phyloP scores from a whole-genome alignment of 257 asterid genomes.

The Thymus quinquecostatus region DNA sequence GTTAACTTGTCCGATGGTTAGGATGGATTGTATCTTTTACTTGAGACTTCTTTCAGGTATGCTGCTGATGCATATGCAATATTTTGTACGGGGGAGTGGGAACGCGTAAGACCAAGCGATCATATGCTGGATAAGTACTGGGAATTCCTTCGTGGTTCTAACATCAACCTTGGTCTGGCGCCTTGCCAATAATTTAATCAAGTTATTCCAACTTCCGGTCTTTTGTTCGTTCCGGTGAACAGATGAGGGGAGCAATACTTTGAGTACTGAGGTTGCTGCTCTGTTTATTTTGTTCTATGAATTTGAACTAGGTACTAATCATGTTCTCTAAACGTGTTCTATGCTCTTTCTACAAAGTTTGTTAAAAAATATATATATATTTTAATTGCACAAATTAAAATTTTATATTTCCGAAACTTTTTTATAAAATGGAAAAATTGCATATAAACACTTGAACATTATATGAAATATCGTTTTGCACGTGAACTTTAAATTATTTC shows the following conservation, averaged over 20 bases:
- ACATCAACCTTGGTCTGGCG: background rate
- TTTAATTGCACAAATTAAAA: too few relatives aligned
- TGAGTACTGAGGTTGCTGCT: too few relatives aligned
- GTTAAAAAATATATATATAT: too few relatives aligned
- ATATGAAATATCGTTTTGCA: too few relatives aligned
- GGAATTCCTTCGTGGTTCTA: slow-evolving; percentile 49
- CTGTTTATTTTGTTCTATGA: too few relatives aligned
- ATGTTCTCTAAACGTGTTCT: too few relatives aligned
- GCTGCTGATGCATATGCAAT: slow-evolving; percentile 91
- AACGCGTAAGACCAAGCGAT: slow-evolving; percentile 60
- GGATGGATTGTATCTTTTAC: background rate
- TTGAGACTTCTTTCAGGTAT: slow-evolving; percentile 46
- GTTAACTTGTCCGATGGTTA: background rate
- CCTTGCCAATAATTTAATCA: background rate
- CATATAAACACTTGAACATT: too few relatives aligned
- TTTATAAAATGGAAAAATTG: too few relatives aligned
- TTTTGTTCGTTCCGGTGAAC: background rate
- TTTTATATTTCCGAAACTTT: too few relatives aligned
- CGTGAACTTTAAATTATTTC: too few relatives aligned
- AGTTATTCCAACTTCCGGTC: background rate
- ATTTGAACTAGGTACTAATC: too few relatives aligned
- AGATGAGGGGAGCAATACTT: background rate
- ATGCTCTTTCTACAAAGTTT: too few relatives aligned
- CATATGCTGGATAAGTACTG: slow-evolving; percentile 79
- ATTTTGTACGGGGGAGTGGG: slow-evolving; percentile 74